Base-by-base conservation (phyloP, 805 yeast species). In the Kodamaea sagamina region DNA sequence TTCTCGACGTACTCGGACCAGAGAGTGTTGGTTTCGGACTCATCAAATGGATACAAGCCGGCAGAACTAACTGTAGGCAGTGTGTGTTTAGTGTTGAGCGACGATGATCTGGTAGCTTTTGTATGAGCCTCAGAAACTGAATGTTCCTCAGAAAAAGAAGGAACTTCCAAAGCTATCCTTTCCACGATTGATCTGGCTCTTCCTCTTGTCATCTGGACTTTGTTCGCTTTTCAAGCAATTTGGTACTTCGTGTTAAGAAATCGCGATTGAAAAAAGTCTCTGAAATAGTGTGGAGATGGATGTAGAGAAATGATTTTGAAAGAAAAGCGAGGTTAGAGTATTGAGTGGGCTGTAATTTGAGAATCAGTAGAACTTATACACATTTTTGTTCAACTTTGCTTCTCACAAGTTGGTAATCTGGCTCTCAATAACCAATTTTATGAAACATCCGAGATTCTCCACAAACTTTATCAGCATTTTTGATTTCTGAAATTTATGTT, bases 111-210 rank as follows among this genome's bases (percentile, higher is more conserved):
- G 15, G 18, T 21, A 6, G n/a, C 4, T 21, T 29, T 32, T 15
- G 19, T 38, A 11, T n/a, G 24, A n/a, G 25, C 11, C 5, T 13
- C 21, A 12, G 7, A 10, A n/a, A 9, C 9, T 3, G 12, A 10
- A 6, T 38, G 24, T 11, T 59, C 63, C 18, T 70, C 68, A 2
- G 59, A 49, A 15, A 63, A 62, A 1, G 56, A 28, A 15, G 82
- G 81, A 7, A 73, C 69, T 26, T 74, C 77, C 34, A 72, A 60
- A 0, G 89, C 89, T 36, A 83, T 81, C 22, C 68, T 62, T 39
- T 79, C 79, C 1, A 83, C 88, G 47, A 82, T 75, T 2, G 89
- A 82, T 46, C 77, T 74, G 42, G 82, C 72, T 54, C 89, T 68
- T 6, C 72, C 68, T 47, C 81, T 63, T 39, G 67, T 47, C 75